A percentile compares a stretch with the other conserved stretches of the same genome.
These are phyloP conservation scores for Taphrina deformans DNA, from an alignment of 1,139 yeast species.

Conservation along the genomic window DNA sequence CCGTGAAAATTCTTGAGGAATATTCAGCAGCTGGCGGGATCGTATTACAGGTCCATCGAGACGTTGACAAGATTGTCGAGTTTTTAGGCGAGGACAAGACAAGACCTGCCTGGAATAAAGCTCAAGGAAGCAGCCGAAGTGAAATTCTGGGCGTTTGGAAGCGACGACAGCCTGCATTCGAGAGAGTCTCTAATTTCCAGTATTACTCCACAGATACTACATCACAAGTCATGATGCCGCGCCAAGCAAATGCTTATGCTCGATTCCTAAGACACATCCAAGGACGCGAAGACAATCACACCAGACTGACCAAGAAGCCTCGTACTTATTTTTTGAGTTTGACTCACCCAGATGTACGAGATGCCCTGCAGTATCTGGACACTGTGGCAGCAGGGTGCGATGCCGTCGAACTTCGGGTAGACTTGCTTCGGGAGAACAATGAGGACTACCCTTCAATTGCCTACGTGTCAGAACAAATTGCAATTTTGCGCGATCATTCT, in stretches of 20 bases:
- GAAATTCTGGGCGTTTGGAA: slow-evolving; percentile 83
- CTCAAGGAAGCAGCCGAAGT: slow-evolving; percentile 46
- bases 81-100: slow-evolving; percentile 74
- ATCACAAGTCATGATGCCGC: slow-evolving; percentile 44
- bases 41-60: slow-evolving; percentile 88
- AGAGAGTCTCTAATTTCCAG: slow-evolving; percentile 73
- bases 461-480: slow-evolving; percentile 73
- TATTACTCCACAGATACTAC: slow-evolving; percentile 75
- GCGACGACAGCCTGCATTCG: slow-evolving; percentile 77
- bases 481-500: slow-evolving; percentile 63
- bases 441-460: slow-evolving; percentile 42
- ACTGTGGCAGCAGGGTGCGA: slow-evolving; percentile 65
- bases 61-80: slow-evolving; percentile 72
- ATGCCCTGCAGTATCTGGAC: slow-evolving; percentile 51
- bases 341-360: slow-evolving; percentile 54
- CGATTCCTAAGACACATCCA: slow-evolving; percentile 62
- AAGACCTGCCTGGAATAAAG: slow-evolving; percentile 68
- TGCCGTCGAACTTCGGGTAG: slow-evolving; percentile 84
- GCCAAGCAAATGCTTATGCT: slow-evolving; percentile 64
- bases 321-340: slow-evolving; percentile 74
- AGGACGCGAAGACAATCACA: slow-evolving; percentile 51
- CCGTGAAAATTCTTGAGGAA: slow-evolving; percentile 61
- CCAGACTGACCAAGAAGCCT: slow-evolving; percentile 50
- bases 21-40: slow-evolving; percentile 63
- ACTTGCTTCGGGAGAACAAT: slow-evolving; percentile 55